phyloP scores from a whole-genome alignment of 208 protist genomes.

The Novymonas esmeraldas region DNA sequence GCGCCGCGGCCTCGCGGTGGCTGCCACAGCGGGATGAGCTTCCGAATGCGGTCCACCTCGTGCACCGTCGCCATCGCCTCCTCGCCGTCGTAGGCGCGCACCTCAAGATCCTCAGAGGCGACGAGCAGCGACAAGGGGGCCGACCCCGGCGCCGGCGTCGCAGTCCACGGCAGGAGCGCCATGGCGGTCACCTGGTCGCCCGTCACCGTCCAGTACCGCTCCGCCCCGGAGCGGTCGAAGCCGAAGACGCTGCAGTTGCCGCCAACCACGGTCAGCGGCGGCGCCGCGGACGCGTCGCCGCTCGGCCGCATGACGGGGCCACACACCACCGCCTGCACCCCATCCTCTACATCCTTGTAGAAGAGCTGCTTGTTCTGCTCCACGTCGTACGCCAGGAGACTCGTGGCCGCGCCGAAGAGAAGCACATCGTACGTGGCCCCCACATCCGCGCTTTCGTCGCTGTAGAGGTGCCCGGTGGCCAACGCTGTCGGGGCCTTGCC shows the following conservation, averaged over 20 bases:
- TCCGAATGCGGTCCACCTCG: constrained; percentile 84
- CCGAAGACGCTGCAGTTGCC: constrained; percentile 96
- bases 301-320: constrained; percentile 48
- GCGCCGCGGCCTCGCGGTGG: neutral
- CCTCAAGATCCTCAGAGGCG: constrained; percentile 94
- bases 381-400: constrained; percentile 93
- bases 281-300: constrained; percentile 9
- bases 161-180: constrained; percentile 72
- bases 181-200: constrained; percentile 93
- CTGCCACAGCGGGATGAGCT: constrained; percentile 43
- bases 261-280: constrained; percentile 85
- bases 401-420: constrained; percentile 88
- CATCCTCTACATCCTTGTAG: constrained; percentile 93
- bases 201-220: constrained; percentile 95
- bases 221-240: constrained; percentile 86
- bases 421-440: constrained; percentile 72
- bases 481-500: constrained; percentile 86
- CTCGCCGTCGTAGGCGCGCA: constrained; percentile 92
- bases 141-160: neutral
- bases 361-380: constrained; percentile 92
- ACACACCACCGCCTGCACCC: constrained; percentile 84
- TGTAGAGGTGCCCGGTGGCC: constrained; percentile 53
- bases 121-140: constrained; percentile 72
- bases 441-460: constrained; percentile 8
- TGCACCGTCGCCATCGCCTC: constrained; percentile 81